Evolutionary conservation across 306 rosid species (phyloP).

Genomic region (Gastrolobium bilobum): DNA sequence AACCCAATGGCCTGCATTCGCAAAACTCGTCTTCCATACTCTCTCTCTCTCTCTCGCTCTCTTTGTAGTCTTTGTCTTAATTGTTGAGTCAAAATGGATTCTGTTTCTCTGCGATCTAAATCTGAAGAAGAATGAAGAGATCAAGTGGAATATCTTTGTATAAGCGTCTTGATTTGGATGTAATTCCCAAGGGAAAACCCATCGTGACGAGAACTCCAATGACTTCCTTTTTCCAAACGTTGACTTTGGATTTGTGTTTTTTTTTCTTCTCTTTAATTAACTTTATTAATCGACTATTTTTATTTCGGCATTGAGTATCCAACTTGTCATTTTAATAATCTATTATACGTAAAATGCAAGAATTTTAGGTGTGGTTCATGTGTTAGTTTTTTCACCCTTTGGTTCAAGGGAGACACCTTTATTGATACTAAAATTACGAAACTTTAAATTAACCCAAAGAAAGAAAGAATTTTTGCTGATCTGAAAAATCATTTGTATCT

Average conservation of each 20-base stretch:
- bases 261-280: too few species aligned
- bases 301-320: too few species aligned
- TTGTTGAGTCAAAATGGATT: neutral
- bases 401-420: too few species aligned
- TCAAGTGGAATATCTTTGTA: neutral
- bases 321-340: too few species aligned
- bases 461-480: too few species aligned
- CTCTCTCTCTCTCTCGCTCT: neutral
- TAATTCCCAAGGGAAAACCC: constrained; percentile 40
- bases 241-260: neutral
- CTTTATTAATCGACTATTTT: too few species aligned
- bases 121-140: constrained; percentile 27
- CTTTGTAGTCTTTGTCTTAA: neutral
- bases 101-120: constrained; percentile 44
- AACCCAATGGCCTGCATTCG: constrained; percentile 87
- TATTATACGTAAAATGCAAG: too few species aligned
- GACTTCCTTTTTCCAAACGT: constrained; percentile 36
- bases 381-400: too few species aligned
- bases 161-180: constrained; percentile 23
- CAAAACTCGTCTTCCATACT: constrained; percentile 64
- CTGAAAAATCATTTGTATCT: too few species aligned
- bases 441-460: too few species aligned
- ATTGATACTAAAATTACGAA: too few species aligned
- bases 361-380: too few species aligned
- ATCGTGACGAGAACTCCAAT: constrained; percentile 47